Evolutionary conservation across 768 basidiomycete species (phyloP).

Genomic region (Udeniomyces megalosporus): DNA sequence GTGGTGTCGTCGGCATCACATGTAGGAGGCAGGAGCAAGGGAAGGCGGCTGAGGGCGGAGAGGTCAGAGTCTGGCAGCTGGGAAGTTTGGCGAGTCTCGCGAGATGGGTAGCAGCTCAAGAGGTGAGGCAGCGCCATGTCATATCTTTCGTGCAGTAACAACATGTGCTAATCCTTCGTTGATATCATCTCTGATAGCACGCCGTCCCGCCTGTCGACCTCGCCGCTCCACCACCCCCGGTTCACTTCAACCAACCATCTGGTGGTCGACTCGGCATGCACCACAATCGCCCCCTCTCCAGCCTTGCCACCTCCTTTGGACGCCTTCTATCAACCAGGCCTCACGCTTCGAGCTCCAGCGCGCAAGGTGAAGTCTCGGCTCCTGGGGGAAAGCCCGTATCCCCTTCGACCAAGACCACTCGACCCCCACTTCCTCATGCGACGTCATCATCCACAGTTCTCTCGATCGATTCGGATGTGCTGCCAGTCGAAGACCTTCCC

Average conservation of each 20-base stretch:
- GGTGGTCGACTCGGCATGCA: not conserved
- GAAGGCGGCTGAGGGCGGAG: not conserved
- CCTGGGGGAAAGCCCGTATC: not conserved
- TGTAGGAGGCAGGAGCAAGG: not conserved
- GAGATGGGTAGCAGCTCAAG: not conserved
- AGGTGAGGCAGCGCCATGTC: not conserved
- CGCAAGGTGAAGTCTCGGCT: no score
- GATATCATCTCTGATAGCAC: no score
- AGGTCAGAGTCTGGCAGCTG: constrained; percentile 4
- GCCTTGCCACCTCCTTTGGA: not conserved
- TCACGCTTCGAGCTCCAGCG: not conserved
- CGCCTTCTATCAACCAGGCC: not conserved
- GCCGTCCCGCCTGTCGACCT: not conserved
- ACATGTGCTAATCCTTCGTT: not conserved
- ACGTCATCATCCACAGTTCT: not conserved
- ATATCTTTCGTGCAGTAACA: not conserved
- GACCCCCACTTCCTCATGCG: not conserved
- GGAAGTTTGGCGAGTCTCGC: not conserved
- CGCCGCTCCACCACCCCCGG: not conserved
- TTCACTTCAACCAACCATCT: not conserved
- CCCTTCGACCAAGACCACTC: not conserved
- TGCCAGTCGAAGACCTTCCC: not conserved
- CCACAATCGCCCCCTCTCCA: not conserved
- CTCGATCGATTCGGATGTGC: not conserved
- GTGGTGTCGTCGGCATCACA: not conserved